Evolutionary conservation across 2,329 filamentous ascomycete genomes (phyloP).

Genomic region (Penicillium crustosum): DNA sequence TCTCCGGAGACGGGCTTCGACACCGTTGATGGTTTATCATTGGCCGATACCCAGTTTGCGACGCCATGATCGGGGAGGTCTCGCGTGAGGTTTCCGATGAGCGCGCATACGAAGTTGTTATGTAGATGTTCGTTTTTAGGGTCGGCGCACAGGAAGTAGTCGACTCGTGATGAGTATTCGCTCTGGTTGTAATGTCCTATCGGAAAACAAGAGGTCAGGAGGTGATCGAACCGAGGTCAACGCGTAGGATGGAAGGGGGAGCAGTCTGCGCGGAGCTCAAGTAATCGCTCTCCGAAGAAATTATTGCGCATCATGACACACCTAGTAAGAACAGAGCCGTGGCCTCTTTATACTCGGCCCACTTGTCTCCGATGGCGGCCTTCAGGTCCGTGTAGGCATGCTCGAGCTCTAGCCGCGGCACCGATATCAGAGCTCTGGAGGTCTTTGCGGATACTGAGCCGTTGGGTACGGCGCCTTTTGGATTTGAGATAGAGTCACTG

Average conservation of each 20-base stretch:
- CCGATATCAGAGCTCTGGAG: constrained; percentile 52
- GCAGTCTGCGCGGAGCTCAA: not conserved
- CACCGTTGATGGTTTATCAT: constrained; percentile 52
- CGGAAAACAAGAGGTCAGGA: constrained; percentile 18
- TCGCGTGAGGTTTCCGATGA: constrained; percentile 59
- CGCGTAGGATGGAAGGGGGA: constrained; percentile 1
- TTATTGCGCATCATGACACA: constrained; percentile 31
- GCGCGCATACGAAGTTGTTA: constrained; percentile 60
- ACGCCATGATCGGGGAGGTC: constrained; percentile 63
- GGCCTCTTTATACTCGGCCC: constrained; percentile 61
- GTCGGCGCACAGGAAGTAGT: constrained; percentile 55
- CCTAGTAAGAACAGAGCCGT: constrained; percentile 59
- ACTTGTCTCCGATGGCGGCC: constrained; percentile 58
- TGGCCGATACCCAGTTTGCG: constrained; percentile 64
- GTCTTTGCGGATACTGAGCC: constrained; percentile 45
- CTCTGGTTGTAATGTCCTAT: constrained; percentile 60
- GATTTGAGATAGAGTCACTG: constrained; percentile 39
- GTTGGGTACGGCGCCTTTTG: constrained; percentile 34
- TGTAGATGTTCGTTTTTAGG: constrained; percentile 58
- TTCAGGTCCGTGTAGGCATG: constrained; percentile 63
- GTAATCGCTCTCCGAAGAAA: not conserved
- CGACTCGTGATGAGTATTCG: constrained; percentile 58
- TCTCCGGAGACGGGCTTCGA: constrained; percentile 57
- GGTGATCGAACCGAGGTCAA: constrained; percentile 17
- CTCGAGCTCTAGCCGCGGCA: constrained; percentile 63